Evolutionary conservation across 345 rosid genomes (phyloP), one percentile per base, ranked within the genome.

Genomic region (Populus tremula): DNA sequence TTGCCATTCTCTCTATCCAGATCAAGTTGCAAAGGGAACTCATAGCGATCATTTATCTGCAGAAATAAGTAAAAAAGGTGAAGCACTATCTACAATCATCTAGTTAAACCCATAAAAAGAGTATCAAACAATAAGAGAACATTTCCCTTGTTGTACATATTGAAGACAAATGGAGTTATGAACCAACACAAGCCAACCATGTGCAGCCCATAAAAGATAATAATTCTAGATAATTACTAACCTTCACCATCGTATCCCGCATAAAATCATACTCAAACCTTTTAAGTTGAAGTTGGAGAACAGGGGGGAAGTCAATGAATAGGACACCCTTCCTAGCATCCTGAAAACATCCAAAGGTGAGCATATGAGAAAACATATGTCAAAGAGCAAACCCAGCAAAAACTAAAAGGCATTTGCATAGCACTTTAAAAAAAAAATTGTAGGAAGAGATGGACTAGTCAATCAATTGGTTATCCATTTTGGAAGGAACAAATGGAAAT

Each of bases 221-320:
- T 64, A n/a, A 50, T 17, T 47, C 20, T 18, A 11, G 29, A 43
- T 43, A 63, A 76, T 41, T 35, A 76, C 85, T 78, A 45, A 84
- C 89, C 89, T 86, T 86, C 1, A 86, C 89, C 89, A 86, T 86
- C 14, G 85, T 84, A 75, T 87, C 87, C 70, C 87, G 81, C 86
- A 87, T 84, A 69, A 84, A 87, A 76, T 87, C 89, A 80, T 84
- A 87, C 76, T 87, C 89, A 67, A 87, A 87, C 31, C 89, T 76
- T 73, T 86, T 87, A 31, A 87, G 68, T 75, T 87, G 89, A 74
- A 87, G 89, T 74, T 87, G 89, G 78, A 86, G 89, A 74, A 95
- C 99, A 1, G 99, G 98, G 41, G 99, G 99, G 66, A 95, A 93
- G 87, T 95, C 98, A 61, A 91, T 84, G 67, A 87, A 87, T 16